Evolutionary conservation across 1,139 yeast genomes (phyloP).

Genomic region (Candida sp.): DNA sequence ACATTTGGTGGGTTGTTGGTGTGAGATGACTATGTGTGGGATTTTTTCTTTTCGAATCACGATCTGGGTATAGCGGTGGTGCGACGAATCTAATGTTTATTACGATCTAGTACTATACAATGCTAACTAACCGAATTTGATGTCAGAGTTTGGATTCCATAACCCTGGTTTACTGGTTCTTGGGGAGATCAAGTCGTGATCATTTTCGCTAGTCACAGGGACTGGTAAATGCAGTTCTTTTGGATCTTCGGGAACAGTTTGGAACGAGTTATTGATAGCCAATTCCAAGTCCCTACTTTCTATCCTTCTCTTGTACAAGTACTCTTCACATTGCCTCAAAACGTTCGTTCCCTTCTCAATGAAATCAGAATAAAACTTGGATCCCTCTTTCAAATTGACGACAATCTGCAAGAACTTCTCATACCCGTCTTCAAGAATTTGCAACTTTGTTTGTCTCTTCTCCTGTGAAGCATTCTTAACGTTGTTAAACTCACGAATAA

Average conservation of each 20-base stretch:
- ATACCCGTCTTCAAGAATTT: conserved; percentile 57
- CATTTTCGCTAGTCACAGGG: not conserved
- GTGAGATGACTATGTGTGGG: not conserved
- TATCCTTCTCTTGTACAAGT: conserved; percentile 53
- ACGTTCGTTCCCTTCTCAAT: conserved; percentile 52
- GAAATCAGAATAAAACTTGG: conserved; percentile 71
- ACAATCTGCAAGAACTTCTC: conserved; percentile 59
- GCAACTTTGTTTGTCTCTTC: conserved; percentile 54
- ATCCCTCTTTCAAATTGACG: conserved; percentile 69
- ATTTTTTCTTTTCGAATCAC: not conserved
- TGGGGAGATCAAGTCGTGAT: conserved; percentile 12
- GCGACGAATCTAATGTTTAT: not conserved
- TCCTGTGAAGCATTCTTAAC: conserved; percentile 26
- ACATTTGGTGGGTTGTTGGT: not conserved
- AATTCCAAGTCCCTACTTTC: conserved; percentile 41
- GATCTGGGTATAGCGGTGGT: not conserved
- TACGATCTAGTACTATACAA: not conserved
- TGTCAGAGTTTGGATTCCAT: conserved; percentile 39
- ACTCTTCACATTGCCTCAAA: conserved; percentile 55
- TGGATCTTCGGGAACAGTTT: not conserved
- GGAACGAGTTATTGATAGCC: conserved; percentile 5
- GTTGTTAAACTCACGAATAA: conserved; percentile 25
- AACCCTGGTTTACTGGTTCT: conserved; percentile 18
- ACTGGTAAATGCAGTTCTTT: not conserved
- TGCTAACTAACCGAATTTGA: conserved; percentile 26